Percentiles rank a stretch among this genome's conserved stretches.
Evolutionary conservation across 805 yeast genomes (phyloP).

Genomic region (Cyberlindnera xishuangbannaensis): DNA sequence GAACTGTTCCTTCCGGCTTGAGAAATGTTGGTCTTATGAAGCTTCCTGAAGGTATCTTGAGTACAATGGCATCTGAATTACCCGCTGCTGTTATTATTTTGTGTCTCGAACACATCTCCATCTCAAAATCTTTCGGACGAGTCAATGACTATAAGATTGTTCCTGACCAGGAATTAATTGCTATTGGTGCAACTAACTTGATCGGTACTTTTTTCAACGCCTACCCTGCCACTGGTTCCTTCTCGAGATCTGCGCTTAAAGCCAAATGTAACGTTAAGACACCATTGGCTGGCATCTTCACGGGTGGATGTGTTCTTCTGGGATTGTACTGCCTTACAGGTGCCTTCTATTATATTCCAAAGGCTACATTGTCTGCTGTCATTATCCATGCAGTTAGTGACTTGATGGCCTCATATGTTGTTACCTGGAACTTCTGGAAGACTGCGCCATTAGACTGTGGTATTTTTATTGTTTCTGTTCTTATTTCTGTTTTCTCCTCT

Average conservation of each 20-base stretch:
- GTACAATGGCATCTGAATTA: constrained; percentile 63
- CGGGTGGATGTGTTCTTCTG: constrained; percentile 82
- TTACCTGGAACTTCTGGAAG: constrained; percentile 65
- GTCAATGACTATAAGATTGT: constrained; percentile 83
- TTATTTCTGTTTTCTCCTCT: constrained; percentile 30
- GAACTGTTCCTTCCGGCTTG: constrained; percentile 79
- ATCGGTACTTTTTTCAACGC: constrained; percentile 91
- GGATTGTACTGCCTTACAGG: constrained; percentile 81
- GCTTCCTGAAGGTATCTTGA: constrained; percentile 53
- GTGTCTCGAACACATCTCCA: constrained; percentile 87
- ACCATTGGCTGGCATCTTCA: constrained; percentile 85
- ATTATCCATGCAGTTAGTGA: constrained; percentile 93
- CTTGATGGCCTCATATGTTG: constrained; percentile 63
- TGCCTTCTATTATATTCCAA: constrained; percentile 86
- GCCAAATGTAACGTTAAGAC: constrained; percentile 94
- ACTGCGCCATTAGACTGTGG: constrained; percentile 45
- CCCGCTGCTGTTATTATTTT: constrained; percentile 84
- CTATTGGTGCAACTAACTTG: constrained; percentile 87
- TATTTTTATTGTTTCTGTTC: constrained; percentile 22
- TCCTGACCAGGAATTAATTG: constrained; percentile 91
- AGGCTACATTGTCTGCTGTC: constrained; percentile 79
- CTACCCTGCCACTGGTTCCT: constrained; percentile 94
- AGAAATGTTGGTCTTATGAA: constrained; percentile 68
- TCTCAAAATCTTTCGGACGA: constrained; percentile 90
- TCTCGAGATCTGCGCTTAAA: constrained; percentile 89